Evolutionary conservation across 768 basidiomycete species (phyloP), one percentile per base, ranked within the genome.

Genomic region (Termitomyces sp.): DNA sequence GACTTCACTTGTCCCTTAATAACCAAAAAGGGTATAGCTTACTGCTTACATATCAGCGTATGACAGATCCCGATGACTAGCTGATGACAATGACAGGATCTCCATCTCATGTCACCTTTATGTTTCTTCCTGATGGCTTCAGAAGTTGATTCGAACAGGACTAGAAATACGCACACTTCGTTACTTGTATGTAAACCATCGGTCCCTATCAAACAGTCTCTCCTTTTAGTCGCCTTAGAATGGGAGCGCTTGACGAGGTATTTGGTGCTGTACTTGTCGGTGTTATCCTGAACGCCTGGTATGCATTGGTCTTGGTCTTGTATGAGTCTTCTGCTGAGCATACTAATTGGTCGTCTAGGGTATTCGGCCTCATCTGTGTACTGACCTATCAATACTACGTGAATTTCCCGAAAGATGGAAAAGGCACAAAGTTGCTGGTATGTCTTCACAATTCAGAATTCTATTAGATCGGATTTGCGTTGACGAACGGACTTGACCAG

Each of bases 301-400:
- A 7, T 13, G 40, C 9, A 1, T 4, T 5, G 1, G 5, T 15
- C 18, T 18, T 7, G 2, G 9, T 3, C 25, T 22, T 20, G 2
- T n/a, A n/a, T n/a, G n/a, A n/a, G 3, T 20, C 7, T 3, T 15
- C 7, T 6, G 6, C 5, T 50, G 36, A 46, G 12, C 36, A 33
- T 11, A 13, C 3, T 9, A 23, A 35, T 1, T 15, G 32, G n/a
- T 0, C 16, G 11, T 15, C 50, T 36, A 52, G 52, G 52, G n/a
- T 53, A 27, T 35, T 44, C 16, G 52, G 52, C 16, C 20, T 53
- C 25, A 45, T 53, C 12, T 53, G 52, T 13, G 35, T 53, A 9
- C 7, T 53, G 42, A 27, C 52, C 13, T 53, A 53, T 36, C 52
- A 53, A 16, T 53, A 53, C 7, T 53, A 53, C 7, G 13, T 45